Evolutionary conservation across 768 basidiomycete species (phyloP).

Genomic region (Leccinum longicurvipes): DNA sequence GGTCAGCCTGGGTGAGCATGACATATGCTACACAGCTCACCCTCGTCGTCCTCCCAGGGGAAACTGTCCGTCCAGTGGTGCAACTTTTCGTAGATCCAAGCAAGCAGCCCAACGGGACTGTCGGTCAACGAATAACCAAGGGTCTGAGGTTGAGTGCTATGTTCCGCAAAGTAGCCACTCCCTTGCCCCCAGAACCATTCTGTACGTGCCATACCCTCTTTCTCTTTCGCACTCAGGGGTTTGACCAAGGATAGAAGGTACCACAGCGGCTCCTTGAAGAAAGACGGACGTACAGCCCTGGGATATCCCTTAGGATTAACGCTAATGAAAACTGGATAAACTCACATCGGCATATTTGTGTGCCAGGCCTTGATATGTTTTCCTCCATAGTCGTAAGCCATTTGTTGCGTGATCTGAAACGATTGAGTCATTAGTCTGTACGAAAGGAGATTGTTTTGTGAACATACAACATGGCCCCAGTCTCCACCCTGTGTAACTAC

Average conservation of each 20-base stretch:
- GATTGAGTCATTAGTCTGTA: not conserved
- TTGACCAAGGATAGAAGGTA: constrained; percentile 27
- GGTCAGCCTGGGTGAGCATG: not conserved
- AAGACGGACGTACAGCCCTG: constrained; percentile 25
- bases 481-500: constrained; percentile 50
- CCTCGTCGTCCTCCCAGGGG: constrained; percentile 56
- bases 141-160: constrained; percentile 49
- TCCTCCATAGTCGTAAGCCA: constrained; percentile 35
- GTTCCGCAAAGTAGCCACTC: constrained; percentile 30
- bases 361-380: constrained; percentile 52
- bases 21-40: constrained; percentile 22
- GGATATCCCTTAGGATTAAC: not conserved
- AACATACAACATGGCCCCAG: constrained; percentile 41
- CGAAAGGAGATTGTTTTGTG: not conserved
- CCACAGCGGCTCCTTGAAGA: constrained; percentile 23
- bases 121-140: constrained; percentile 53
- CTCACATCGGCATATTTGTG: constrained; percentile 45
- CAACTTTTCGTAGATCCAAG: constrained; percentile 54
- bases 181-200: constrained; percentile 21
- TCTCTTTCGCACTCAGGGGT: constrained; percentile 28
- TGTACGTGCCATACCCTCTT: constrained; percentile 19
- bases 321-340: not conserved
- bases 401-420: constrained; percentile 32
- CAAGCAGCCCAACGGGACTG: constrained; percentile 52
- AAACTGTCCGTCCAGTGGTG: constrained; percentile 49